phyloP scores from a whole-genome alignment of 768 basidiomycete species.

The Psilocybe azurescens region DNA sequence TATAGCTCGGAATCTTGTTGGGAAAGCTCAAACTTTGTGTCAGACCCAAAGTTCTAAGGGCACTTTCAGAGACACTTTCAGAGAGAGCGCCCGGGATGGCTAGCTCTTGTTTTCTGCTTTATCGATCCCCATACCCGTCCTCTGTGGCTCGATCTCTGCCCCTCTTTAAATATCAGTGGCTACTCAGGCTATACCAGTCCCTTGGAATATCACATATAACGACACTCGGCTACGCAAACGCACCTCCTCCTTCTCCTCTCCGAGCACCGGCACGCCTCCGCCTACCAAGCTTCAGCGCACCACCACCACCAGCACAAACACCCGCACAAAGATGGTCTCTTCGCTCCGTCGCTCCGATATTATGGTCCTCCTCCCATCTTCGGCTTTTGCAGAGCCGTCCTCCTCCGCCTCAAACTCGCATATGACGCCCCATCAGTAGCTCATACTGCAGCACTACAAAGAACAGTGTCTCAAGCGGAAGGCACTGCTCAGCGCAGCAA shows the following conservation, averaged over 20 bases:
- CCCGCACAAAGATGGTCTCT: conserved; percentile 4
- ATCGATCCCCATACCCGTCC: background rate
- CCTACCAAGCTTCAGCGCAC: conserved; percentile 38
- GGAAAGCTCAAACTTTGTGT: too few species aligned
- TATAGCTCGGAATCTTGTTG: too few species aligned
- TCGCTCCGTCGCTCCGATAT: conserved; percentile 61
- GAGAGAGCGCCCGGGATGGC: background rate
- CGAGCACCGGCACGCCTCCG: conserved; percentile 37
- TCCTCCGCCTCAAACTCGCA: background rate
- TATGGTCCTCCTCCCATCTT: conserved; percentile 48
- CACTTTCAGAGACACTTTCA: background rate
- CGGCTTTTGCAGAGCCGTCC: conserved; percentile 18
- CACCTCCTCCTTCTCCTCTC: conserved; percentile 52
- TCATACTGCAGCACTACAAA: conserved; percentile 50
- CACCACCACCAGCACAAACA: conserved; percentile 32
- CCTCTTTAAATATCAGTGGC: background rate
- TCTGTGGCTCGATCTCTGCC: background rate
- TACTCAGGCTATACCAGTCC: background rate
- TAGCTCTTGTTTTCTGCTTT: background rate
- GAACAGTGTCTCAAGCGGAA: conserved; percentile 53
- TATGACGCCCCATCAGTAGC: conserved; percentile 26
- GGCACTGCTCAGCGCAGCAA: conserved; percentile 31
- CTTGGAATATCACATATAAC: background rate
- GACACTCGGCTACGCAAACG: conserved; percentile 46
- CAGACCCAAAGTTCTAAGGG: too few species aligned